A percentile compares a stretch with the other conserved stretches of the same genome.
Evolutionary conservation across 2,329 filamentous ascomycete genomes (phyloP).

Genomic region (Scopulariopsis brevicaulis): DNA sequence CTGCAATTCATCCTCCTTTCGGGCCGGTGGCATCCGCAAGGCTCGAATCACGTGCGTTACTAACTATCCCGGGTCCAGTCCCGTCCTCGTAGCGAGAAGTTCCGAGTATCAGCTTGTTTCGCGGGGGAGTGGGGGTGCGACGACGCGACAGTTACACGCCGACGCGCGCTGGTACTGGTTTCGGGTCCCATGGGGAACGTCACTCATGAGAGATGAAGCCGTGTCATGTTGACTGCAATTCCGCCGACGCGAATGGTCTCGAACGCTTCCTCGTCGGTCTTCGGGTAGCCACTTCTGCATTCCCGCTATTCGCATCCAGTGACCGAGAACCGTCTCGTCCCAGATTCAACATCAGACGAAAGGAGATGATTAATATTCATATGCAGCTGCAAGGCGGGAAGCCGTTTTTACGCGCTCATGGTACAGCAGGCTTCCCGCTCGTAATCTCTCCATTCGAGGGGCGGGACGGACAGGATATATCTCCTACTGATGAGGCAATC

Average conservation of each 20-base stretch:
- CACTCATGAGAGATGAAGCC: background rate
- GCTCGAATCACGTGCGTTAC: conserved; percentile 1
- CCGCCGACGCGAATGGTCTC: too few species aligned
- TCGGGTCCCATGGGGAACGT: background rate
- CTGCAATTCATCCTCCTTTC: conserved; percentile 1
- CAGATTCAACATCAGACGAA: background rate
- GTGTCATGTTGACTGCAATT: too few species aligned
- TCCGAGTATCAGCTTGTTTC: background rate
- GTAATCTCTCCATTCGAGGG: background rate
- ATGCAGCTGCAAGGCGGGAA: background rate
- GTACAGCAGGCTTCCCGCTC: background rate
- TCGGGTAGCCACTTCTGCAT: background rate
- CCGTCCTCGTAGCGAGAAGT: background rate
- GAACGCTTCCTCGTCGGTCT: too few species aligned
- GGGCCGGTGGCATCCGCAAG: background rate
- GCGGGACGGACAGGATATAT: background rate
- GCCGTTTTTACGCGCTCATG: too few species aligned
- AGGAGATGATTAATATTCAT: background rate
- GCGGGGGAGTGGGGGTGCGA: background rate
- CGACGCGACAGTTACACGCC: background rate
- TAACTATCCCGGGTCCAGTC: background rate
- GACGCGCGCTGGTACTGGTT: background rate
- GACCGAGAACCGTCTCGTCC: background rate
- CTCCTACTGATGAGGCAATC: background rate
- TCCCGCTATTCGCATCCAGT: background rate